Evolutionary conservation across 108 stramenopile species (phyloP), one percentile per base, ranked within the genome.

Genomic region (Nitzschia sp.): DNA sequence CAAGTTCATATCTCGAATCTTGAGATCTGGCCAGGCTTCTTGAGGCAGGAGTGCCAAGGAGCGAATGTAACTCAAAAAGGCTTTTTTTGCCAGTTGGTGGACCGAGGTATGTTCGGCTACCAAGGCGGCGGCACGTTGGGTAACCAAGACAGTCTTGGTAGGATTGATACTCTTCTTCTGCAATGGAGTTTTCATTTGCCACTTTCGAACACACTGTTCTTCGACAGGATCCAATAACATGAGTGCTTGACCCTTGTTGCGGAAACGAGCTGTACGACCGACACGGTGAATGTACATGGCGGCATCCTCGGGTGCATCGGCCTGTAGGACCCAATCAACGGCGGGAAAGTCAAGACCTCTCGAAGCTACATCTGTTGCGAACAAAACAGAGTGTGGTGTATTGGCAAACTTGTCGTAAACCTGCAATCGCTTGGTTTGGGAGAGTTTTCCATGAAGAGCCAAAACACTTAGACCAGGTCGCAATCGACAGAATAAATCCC

Each of bases 301-400:
- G 6, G 84, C 73, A 77, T 98, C 98, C 73, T 99, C 98, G 7
- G 99, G 99, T 24, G 96, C 96, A 82, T 99, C 99, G 8, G 83
- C 88, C 81, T 99, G 97, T 7, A 98, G 83, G 10, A 99, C 97
- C 99, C 99, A 99, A 79, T 98, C 97, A 17, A 98, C 96, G 22
- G 76, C 70, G 0, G 97, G 97, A 72, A 99, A 98, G 59, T 99
- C 99, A 15, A 99, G 70, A 17, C 99, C 98, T 7, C 99, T 78
- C 3, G 95, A 87, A 6, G 97, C 97, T 8, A 99, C 91, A 61
- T 99, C 99, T 0, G 99, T 99, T 11, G 96, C 95, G 58, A 99
- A 94, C 62, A 99, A 34, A 10, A 96, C 97, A 17, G 97, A 98
- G 56, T 88, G 84, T 8, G 90, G 87, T 41, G 86, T 81, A 46